Evolutionary conservation across 2,329 filamentous ascomycete species (phyloP).

Genomic region (Cadophora sp.): DNA sequence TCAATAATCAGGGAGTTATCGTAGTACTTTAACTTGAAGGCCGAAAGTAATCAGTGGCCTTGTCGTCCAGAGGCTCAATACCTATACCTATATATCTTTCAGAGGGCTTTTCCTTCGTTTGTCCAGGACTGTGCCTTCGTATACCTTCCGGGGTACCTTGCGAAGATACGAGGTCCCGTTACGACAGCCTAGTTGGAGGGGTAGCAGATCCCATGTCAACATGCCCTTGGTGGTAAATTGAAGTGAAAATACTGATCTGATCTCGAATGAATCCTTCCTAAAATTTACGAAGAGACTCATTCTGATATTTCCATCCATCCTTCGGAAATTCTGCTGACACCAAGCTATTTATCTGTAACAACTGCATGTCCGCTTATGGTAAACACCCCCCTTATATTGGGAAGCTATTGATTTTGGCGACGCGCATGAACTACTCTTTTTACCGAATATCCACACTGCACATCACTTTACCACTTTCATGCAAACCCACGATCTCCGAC

Average conservation of each 20-base stretch:
- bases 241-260: neutral
- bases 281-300: too few species aligned
- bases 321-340: neutral
- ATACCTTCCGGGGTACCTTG: too few species aligned
- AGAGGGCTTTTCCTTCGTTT: too few species aligned
- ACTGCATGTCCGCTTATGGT: neutral
- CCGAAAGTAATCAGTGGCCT: too few species aligned
- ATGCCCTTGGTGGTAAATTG: neutral
- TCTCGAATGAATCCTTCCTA: neutral
- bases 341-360: neutral
- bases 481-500: neutral
- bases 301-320: neutral
- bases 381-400: neutral
- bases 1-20: too few species aligned
- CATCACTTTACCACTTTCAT: slow-evolving; percentile 10
- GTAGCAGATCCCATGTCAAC: neutral
- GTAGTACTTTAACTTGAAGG: too few species aligned
- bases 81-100: too few species aligned
- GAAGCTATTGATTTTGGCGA: slow-evolving; percentile 5
- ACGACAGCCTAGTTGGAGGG: neutral
- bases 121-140: too few species aligned
- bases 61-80: too few species aligned
- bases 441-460: slow-evolving; percentile 7
- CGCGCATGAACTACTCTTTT: slow-evolving; percentile 9
- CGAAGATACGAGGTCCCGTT: neutral